Conservation (phyloP, 148 eudicot genomes). For the Pouteria glomerata region DNA sequence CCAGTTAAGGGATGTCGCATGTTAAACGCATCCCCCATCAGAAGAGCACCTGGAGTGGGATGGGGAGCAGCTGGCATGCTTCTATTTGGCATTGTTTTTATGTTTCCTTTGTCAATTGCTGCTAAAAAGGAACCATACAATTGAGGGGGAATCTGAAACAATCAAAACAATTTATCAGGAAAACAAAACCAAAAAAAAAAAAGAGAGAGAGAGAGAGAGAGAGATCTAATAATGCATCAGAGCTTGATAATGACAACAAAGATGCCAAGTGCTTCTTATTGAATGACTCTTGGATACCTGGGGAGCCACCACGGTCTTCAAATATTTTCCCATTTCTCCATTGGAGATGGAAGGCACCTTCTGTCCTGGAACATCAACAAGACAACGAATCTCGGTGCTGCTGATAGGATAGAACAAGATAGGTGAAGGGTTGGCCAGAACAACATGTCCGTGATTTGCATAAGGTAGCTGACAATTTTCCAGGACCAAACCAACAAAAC, state of each 20-base stretch:
- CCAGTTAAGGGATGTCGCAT: slow-evolving; percentile 46
- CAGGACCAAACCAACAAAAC: slow-evolving; percentile 34
- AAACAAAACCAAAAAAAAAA: too few species aligned
- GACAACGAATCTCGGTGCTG: slow-evolving; percentile 36
- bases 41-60: slow-evolving; percentile 38
- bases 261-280: neutral
- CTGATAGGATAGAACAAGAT: slow-evolving; percentile 32
- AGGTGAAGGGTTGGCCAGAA: slow-evolving; percentile 37
- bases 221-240: too few species aligned
- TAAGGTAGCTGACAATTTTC: slow-evolving; percentile 32
- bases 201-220: too few species aligned
- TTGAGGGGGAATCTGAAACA: slow-evolving; percentile 28
- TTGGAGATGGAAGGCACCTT: slow-evolving; percentile 37
- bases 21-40: slow-evolving; percentile 42
- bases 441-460: slow-evolving; percentile 35
- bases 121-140: slow-evolving; percentile 24
- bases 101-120: slow-evolving; percentile 31
- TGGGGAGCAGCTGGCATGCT: slow-evolving; percentile 40
- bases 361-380: slow-evolving; percentile 37
- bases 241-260: too few species aligned
- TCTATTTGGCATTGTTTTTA: slow-evolving; percentile 35
- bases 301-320: slow-evolving; percentile 35
- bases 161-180: neutral
- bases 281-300: slow-evolving; percentile 19
- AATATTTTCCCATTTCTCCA: slow-evolving; percentile 33